Conservation (phyloP, 345 rosid genomes). For the Excoecaria cochinchinensis region DNA sequence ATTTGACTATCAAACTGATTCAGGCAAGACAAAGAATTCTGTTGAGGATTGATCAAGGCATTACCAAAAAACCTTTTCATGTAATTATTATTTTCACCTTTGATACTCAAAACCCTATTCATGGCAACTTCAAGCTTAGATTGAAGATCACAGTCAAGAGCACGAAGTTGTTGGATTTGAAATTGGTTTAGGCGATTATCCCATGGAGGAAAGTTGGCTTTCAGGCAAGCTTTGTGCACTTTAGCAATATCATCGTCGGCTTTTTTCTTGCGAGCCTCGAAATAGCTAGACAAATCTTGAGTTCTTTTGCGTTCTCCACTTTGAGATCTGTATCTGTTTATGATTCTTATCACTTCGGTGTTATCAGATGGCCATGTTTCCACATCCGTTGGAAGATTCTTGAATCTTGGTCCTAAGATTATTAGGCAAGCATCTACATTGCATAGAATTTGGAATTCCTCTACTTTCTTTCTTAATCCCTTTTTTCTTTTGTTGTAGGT, state of each 20-base stretch:
- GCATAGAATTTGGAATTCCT: slow-evolving; percentile 35
- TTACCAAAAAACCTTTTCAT: not conserved
- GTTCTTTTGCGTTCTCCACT: slow-evolving; percentile 17
- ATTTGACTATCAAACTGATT: slow-evolving; percentile 1
- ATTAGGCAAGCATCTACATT: slow-evolving; percentile 35
- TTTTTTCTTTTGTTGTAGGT: slow-evolving; percentile 35
- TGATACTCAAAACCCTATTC: slow-evolving; percentile 3
- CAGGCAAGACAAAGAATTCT: not conserved
- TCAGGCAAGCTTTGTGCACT: slow-evolving; percentile 11
- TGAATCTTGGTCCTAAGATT: slow-evolving; percentile 18
- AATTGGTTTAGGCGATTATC: slow-evolving; percentile 17
- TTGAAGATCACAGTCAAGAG: not conserved
- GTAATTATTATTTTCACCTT: slow-evolving; percentile 3
- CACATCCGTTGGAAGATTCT: not conserved
- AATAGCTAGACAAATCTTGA: slow-evolving; percentile 24
- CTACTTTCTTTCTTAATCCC: slow-evolving; percentile 36
- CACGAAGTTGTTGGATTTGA: slow-evolving; percentile 11
- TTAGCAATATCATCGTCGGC: slow-evolving; percentile 21
- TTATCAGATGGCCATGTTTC: slow-evolving; percentile 28
- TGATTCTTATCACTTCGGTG: slow-evolving; percentile 15
- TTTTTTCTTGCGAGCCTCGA: slow-evolving; percentile 22
- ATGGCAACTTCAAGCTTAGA: slow-evolving; percentile 19
- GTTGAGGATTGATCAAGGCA: not conserved
- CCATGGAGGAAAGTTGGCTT: slow-evolving; percentile 25
- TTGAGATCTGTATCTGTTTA: slow-evolving; percentile 13